A percentile compares a stretch with the other conserved stretches of the same genome.
Conservation (phyloP, 1,284 basidiomycete genomes). For the Ganoderma leucocontextum region DNA sequence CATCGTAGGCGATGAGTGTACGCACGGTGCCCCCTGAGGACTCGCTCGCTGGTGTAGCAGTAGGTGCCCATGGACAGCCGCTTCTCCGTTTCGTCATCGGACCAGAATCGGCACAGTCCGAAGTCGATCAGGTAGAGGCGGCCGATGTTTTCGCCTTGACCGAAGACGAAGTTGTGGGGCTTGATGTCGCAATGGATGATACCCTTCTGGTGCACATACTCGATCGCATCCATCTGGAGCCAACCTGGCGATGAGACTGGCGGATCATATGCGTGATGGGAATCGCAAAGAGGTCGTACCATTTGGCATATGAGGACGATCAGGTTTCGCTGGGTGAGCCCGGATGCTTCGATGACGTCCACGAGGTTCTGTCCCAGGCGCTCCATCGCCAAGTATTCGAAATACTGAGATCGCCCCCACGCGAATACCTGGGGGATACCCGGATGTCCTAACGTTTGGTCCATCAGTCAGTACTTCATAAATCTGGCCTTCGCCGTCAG, state of each 20-base stretch:
- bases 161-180: background rate
- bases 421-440: conserved; percentile 20
- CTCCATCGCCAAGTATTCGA: conserved; percentile 24
- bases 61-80: background rate
- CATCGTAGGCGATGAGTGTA: background rate
- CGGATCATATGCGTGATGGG: no score
- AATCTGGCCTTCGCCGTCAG: background rate
- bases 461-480: background rate
- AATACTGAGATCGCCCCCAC: conserved; percentile 18
- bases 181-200: background rate
- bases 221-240: background rate
- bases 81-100: background rate
- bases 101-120: background rate
- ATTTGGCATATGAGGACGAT: background rate
- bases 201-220: background rate
- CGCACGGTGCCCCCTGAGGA: background rate
- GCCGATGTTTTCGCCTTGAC: background rate
- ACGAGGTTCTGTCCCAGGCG: background rate
- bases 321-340: background rate
- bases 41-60: background rate
- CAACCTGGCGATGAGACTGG: background rate
- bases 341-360: background rate
- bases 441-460: background rate
- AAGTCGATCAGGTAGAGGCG: background rate
- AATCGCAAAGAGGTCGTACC: background rate